Percentiles rank a stretch among this genome's conserved stretches.
phyloP scores from a whole-genome alignment of 805 yeast species.

The Hanseniaspora jakobsenii region DNA sequence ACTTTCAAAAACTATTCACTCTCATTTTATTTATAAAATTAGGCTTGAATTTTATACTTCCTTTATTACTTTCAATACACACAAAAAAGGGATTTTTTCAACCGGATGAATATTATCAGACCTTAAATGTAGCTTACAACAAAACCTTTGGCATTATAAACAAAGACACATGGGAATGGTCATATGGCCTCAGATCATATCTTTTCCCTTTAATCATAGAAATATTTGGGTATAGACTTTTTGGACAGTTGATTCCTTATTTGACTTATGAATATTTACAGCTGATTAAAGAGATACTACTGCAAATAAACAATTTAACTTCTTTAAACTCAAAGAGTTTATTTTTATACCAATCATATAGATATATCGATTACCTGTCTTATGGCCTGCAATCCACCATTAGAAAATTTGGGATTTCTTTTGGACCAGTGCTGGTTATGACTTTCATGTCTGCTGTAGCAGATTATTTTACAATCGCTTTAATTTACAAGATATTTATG shows the following conservation, averaged over 20 bases:
- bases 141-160: constrained; percentile 47
- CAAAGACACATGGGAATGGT: constrained; percentile 84
- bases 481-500: constrained; percentile 30
- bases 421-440: constrained; percentile 56
- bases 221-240: constrained; percentile 18
- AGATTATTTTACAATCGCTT: constrained; percentile 46
- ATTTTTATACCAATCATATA: constrained; percentile 14
- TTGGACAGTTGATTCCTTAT: background rate
- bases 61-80: constrained; percentile 44
- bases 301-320: too few relatives aligned
- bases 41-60: background rate
- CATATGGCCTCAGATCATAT: constrained; percentile 57
- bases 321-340: constrained; percentile 3
- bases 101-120: constrained; percentile 92
- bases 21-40: background rate
- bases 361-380: constrained; percentile 14
- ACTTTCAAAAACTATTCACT: constrained; percentile 7
- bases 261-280: background rate
- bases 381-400: constrained; percentile 25
- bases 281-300: background rate
- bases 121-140: constrained; percentile 80
- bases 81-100: constrained; percentile 66
- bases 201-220: constrained; percentile 66
- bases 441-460: constrained; percentile 60
- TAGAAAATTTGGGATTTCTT: constrained; percentile 33